Conservation (phyloP, 768 basidiomycete genomes). For the Tricholoma flavovirens region DNA sequence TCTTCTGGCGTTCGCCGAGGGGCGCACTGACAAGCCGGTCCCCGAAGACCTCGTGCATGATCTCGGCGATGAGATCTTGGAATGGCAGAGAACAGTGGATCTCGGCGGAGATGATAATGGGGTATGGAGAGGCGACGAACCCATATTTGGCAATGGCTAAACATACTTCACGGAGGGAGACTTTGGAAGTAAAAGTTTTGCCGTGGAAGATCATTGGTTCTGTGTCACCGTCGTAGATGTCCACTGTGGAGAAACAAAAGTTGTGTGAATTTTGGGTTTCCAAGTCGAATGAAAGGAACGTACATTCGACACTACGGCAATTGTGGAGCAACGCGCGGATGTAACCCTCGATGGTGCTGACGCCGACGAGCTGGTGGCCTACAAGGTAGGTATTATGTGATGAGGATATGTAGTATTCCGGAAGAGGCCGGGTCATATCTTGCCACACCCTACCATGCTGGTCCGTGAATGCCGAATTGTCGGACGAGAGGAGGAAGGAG, state of each 20-base stretch:
- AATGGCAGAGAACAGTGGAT: conserved; percentile 74
- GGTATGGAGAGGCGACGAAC: conserved; percentile 90
- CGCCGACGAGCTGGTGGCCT: conserved; percentile 81
- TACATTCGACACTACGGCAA: conserved; percentile 90
- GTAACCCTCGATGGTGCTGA: conserved; percentile 91
- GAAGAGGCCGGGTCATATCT: conserved; percentile 85
- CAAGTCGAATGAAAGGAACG: conserved; percentile 22
- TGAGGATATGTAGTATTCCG: conserved; percentile 84
- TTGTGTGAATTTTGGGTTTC: neutral
- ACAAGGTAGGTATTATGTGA: conserved; percentile 91
- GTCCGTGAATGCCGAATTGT: conserved; percentile 58
- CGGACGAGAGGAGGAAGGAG: conserved; percentile 73
- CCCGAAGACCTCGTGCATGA: conserved; percentile 44
- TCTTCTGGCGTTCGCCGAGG: conserved; percentile 34
- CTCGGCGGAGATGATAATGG: conserved; percentile 96
- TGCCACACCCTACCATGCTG: conserved; percentile 47
- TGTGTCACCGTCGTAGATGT: conserved; percentile 82
- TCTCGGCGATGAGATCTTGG: conserved; percentile 43
- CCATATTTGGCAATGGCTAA: conserved; percentile 87
- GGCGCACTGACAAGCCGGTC: conserved; percentile 30
- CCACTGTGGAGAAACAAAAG: conserved; percentile 53
- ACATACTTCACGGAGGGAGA: conserved; percentile 79
- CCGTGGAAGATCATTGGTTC: conserved; percentile 93
- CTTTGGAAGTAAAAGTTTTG: conserved; percentile 84
- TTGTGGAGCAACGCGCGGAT: conserved; percentile 85